These are phyloP conservation scores for Claviceps sp. DNA, from an alignment of 2,329 filamentous ascomycete genomes.

Conservation along the genomic window DNA sequence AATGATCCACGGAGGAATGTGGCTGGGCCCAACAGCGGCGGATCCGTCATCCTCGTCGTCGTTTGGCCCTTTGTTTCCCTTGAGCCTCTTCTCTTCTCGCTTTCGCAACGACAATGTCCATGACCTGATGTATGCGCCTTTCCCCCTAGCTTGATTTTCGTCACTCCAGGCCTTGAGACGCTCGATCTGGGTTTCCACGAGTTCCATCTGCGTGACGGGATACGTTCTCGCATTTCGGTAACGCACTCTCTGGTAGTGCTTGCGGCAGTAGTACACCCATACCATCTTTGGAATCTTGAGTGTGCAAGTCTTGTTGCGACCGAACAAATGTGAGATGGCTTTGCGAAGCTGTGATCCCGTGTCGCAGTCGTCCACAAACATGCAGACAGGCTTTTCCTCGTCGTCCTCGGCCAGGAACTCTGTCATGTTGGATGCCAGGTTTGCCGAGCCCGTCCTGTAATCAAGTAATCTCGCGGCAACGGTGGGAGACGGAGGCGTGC, in stretches of 20 bases:
- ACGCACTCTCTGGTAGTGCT: slow-evolving; percentile 65
- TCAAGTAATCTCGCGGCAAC: not conserved
- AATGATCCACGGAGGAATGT: slow-evolving; percentile 37
- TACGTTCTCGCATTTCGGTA: slow-evolving; percentile 54
- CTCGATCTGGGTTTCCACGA: slow-evolving; percentile 49
- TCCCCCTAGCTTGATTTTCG: slow-evolving; percentile 24
- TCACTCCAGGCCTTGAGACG: slow-evolving; percentile 51
- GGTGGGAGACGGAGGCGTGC: not conserved
- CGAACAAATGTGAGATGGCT: slow-evolving; percentile 70
- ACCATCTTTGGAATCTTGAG: slow-evolving; percentile 53
- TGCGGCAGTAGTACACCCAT: slow-evolving; percentile 68
- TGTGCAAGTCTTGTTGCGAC: slow-evolving; percentile 69
- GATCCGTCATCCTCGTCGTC: slow-evolving; percentile 17
- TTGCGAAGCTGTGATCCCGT: slow-evolving; percentile 54
- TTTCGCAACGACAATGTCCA: slow-evolving; percentile 53
- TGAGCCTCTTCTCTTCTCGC: slow-evolving; percentile 46
- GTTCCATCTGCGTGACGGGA: slow-evolving; percentile 47
- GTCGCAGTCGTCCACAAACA: slow-evolving; percentile 43
- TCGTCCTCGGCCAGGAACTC: slow-evolving; percentile 6
- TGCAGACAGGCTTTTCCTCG: slow-evolving; percentile 28
- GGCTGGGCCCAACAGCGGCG: slow-evolving; percentile 21
- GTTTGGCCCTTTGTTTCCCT: slow-evolving; percentile 17
- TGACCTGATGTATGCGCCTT: slow-evolving; percentile 20
- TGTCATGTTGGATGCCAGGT: not conserved
- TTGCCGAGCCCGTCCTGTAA: not conserved